Evolutionary conservation across 306 rosid genomes (phyloP), one percentile per base, ranked within the genome.

Genomic region (Dryas alaskensis): DNA sequence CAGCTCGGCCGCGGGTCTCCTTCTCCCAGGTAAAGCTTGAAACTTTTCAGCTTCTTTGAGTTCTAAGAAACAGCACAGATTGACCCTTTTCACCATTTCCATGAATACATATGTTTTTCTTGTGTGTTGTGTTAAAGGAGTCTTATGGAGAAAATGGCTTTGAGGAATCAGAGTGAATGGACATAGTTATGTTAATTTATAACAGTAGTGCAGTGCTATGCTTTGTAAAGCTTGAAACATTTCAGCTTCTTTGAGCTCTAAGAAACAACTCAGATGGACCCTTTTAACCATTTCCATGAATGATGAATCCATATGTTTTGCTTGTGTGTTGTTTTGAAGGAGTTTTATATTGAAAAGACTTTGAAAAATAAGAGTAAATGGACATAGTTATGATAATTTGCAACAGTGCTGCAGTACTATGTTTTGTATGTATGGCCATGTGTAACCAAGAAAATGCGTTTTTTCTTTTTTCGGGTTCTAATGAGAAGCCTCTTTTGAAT

Each of bases 1-100:
- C 98, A 91, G 85, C 96, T 93, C 5, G 94, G 97, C 66, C 92
- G 91, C 66, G 96, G 91, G 1, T 57, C 72, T 74, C 73, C 85
- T 51, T 66, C 89, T 45, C 81, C 89, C 7, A 78, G 92, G 96
- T 89, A 48, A 63, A 13, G 63, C 53, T 40, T 47, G 17, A 12
- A 25, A 16, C 59, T 52, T 74, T 25, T 19, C 16, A 17, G 65
- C 22, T 44, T 55, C 37, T 42, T 43, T 53, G 19, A 70, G 74
- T 42, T 54, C 52, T 42, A 7, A 0, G 43, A 44, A 3, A n/a
- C 3, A 17, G 13, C 8, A 2, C 0, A 10, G 11, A n/a, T 11
- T 25, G 1, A 50, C 78, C 53, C 71, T 63, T 73, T 73, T 60
- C 1, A 4, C 11, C 17, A 6, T 50, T 70, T 69, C 65, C 16